A percentile compares a stretch with the other conserved stretches of the same genome.
These are phyloP conservation scores for Croton setiger DNA, from an alignment of 441 rosid genomes.

Conservation along the genomic window DNA sequence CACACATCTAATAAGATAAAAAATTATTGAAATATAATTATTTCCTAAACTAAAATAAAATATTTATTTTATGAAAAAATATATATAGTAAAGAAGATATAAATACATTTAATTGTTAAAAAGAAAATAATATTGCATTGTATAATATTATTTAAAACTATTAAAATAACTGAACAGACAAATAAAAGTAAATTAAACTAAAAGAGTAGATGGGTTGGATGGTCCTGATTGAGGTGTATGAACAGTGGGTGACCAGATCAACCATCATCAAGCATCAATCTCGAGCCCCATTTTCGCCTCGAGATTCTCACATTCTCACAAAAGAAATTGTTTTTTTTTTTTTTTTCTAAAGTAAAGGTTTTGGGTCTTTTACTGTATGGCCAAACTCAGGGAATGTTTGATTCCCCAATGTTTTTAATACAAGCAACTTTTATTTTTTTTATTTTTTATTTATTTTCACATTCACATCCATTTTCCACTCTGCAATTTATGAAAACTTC, in stretches of 20 bases:
- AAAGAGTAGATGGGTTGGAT: neutral
- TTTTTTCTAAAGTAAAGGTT: neutral
- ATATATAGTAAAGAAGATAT: no score
- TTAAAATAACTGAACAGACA: no score
- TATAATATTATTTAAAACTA: no score
- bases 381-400: constrained; percentile 44
- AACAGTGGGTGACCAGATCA: constrained; percentile 46
- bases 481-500: no score
- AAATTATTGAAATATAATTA: no score
- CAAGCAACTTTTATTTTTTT: neutral
- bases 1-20: no score
- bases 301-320: constrained; percentile 55
- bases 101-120: no score
- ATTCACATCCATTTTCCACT: no score
- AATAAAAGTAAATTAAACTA: no score
- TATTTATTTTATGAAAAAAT: no score
- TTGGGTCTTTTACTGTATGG: constrained; percentile 39
- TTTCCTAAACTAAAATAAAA: no score
- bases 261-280: constrained; percentile 33
- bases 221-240: constrained; percentile 11
- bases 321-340: neutral
- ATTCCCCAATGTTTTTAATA: constrained; percentile 30
- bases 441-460: neutral
- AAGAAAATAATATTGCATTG: no score
- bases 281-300: constrained; percentile 30